Conservation (phyloP, 352 stramenopile species). For the Phytophthora brassicae region DNA sequence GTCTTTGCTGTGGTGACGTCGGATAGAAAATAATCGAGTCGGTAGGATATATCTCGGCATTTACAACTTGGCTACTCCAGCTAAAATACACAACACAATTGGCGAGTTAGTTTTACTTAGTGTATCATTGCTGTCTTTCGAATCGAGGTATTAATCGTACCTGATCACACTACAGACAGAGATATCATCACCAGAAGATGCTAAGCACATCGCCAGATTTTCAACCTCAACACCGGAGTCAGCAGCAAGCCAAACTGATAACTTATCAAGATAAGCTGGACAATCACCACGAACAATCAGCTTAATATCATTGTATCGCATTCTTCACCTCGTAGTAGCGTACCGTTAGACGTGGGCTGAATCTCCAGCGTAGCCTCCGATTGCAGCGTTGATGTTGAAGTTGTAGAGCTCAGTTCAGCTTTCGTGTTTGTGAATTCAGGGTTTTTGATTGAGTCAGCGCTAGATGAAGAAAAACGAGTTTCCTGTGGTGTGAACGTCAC, state of each 20-base stretch:
- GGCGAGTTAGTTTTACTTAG: not conserved
- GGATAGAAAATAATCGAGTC: conserved; percentile 15
- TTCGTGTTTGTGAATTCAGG: not conserved
- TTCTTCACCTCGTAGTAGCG: not conserved
- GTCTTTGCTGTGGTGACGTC: conserved; percentile 20
- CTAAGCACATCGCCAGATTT: conserved; percentile 32
- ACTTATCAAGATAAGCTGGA: conserved; percentile 34
- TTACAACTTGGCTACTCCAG: conserved; percentile 40
- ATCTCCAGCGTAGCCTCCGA: not conserved
- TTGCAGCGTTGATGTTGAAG: not conserved
- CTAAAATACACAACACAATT: conserved; percentile 11
- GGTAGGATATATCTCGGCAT: conserved; percentile 15
- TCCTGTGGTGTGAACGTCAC: not conserved
- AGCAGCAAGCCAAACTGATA: conserved; percentile 52
- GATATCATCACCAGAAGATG: conserved; percentile 25
- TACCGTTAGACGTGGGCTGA: conserved; percentile 17
- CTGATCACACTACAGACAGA: conserved; percentile 42
- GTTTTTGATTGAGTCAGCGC: not conserved
- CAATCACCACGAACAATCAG: not conserved
- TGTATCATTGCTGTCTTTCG: not conserved
- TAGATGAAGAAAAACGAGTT: not conserved
- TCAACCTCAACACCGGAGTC: conserved; percentile 58
- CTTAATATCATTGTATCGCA: not conserved
- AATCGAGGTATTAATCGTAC: conserved; percentile 20
- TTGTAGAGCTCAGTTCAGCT: not conserved